These are phyloP conservation scores for Citrullus amarus DNA, from an alignment of 306 rosid species.

Conservation along the genomic window DNA sequence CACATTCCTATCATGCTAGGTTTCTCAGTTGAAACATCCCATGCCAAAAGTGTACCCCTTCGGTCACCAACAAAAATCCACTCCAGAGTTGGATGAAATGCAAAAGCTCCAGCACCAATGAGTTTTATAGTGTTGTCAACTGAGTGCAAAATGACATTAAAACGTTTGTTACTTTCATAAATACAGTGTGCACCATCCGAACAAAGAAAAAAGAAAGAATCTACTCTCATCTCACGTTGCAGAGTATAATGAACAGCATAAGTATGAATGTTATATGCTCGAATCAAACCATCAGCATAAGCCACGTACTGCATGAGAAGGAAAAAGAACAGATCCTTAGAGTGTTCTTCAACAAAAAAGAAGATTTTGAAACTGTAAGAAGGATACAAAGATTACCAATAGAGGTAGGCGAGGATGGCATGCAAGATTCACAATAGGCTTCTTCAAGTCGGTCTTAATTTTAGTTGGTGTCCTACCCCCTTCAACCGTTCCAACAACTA, in stretches of 20 bases:
- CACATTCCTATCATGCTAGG: conserved; percentile 98
- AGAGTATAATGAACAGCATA: conserved; percentile 93
- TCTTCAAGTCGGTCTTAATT: conserved; percentile 93
- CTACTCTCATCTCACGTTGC: conserved; percentile 54
- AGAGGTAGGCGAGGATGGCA: conserved; percentile 99
- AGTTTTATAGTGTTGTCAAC: conserved; percentile 92
- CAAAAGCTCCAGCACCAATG: conserved; percentile 88
- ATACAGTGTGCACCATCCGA: background rate
- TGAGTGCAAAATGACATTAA: conserved; percentile 21
- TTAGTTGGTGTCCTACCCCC: conserved; percentile 94
- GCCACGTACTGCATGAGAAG: conserved; percentile 66
- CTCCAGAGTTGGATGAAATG: conserved; percentile 95
- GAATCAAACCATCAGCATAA: conserved; percentile 89
- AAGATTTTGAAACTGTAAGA: background rate
- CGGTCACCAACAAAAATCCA: conserved; percentile 99
- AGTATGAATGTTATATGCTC: conserved; percentile 87
- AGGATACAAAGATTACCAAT: conserved; percentile 34
- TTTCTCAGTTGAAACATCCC: conserved; percentile 95
- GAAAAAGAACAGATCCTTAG: conserved; percentile 14
- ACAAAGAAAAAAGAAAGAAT: conserved; percentile 11
- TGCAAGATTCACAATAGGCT: conserved; percentile 90
- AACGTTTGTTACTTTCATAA: conserved; percentile 2
- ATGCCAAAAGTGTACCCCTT: conserved; percentile 86
- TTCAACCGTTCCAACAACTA: conserved; percentile 97
- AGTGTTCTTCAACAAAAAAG: conserved; percentile 10